Evolutionary conservation across 2,329 filamentous ascomycete genomes (phyloP).

Genomic region (Penicillium sp.): DNA sequence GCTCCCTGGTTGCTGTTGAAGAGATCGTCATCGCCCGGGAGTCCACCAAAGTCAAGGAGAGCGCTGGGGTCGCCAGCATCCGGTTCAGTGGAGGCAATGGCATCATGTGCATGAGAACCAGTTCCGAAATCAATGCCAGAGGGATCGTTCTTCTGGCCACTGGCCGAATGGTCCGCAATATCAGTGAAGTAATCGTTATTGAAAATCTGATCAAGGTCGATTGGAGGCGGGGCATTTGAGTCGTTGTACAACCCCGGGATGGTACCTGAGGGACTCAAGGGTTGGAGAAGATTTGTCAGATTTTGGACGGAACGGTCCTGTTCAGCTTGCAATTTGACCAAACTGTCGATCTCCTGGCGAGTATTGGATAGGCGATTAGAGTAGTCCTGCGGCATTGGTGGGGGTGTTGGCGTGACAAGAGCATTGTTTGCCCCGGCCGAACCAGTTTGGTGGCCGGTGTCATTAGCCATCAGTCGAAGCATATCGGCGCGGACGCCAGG

Average conservation of each 20-base stretch:
- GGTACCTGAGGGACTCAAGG: conserved; percentile 76
- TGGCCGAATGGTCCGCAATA: conserved; percentile 39
- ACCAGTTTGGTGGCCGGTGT: conserved; percentile 49
- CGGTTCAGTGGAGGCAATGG: conserved; percentile 23
- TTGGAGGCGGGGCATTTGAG: conserved; percentile 47
- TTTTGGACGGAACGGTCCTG: conserved; percentile 78
- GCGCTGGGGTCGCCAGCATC: conserved; percentile 42
- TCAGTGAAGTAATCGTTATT: conserved; percentile 61
- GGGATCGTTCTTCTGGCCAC: conserved; percentile 32
- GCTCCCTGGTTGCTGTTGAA: conserved; percentile 35
- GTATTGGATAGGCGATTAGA: conserved; percentile 62
- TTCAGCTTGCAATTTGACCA: conserved; percentile 77
- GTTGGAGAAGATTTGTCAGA: conserved; percentile 73
- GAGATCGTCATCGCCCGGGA: conserved; percentile 40
- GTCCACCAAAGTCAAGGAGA: conserved; percentile 48
- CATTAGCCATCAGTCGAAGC: conserved; percentile 52
- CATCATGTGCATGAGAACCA: conserved; percentile 24
- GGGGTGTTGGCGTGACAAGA: conserved; percentile 58
- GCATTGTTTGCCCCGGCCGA: conserved; percentile 56
- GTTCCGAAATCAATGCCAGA: conserved; percentile 21
- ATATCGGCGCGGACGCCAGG: conserved; percentile 52
- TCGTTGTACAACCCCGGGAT: conserved; percentile 68
- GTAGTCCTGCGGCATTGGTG: conserved; percentile 57
- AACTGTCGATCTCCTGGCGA: conserved; percentile 73
- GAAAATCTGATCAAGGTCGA: conserved; percentile 63